Evolutionary conservation across 2,329 filamentous ascomycete species (phyloP), one percentile per base, ranked within the genome.

Genomic region (Nemania serpens): DNA sequence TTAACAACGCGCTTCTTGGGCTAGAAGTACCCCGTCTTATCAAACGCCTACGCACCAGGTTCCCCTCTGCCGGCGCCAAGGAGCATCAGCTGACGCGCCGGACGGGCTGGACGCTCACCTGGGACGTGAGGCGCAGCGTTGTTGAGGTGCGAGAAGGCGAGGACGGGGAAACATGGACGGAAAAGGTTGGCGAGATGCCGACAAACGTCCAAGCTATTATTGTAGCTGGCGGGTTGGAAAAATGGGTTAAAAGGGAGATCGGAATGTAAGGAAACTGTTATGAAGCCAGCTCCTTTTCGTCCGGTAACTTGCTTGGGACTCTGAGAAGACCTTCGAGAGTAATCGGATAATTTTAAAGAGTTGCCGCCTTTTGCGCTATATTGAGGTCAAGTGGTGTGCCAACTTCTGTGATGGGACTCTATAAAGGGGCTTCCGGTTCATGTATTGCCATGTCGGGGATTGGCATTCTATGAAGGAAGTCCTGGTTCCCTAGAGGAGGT

Each of bases 101-200:
- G 25, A 29, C 25, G 25, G 25, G 25, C 25, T 29, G 92, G 93
- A 93, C 80, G 48, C 81, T 96, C 34, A 81, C 84, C 5, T 96
- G 91, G 92, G 91, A 96, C 74, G 85, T 96, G 11, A 78, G 83
- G 91, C 96, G 77, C 77, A 50, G 37, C 15, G n/a, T 22, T 11
- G 17, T 58, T 12, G 17, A 58, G 7, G 43, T 54, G 12, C 49
- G 43, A 36, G 49, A 53, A 29, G 47, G 46, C n/a, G 13, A 86
- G 56, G 81, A 81, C 47, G 90, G 90, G 1, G 73, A 81, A 58
- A 84, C 77, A 39, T 97, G 91, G 92, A 88, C 81, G 52, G 85
- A 95, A 73, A 91, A 89, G 77, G 91, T 96, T 0, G 91, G 91
- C 7, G 90, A 95, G 79, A 74, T 96, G 64, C 90, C 91, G 13